phyloP scores from a whole-genome alignment of 805 yeast genomes.

The Tetrapisispora pingtungensis region DNA sequence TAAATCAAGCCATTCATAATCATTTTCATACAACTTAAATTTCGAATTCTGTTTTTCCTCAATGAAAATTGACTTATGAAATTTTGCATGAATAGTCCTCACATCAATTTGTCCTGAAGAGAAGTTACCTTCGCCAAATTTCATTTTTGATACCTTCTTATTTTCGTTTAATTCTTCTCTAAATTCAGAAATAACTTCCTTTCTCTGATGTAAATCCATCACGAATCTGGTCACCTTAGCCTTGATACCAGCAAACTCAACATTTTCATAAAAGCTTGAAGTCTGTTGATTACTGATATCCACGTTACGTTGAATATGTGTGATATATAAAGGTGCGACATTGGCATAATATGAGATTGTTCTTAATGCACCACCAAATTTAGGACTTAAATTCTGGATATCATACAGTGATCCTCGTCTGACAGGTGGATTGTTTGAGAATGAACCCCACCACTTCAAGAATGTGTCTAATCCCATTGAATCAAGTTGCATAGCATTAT shows the following conservation, averaged over 20 bases:
- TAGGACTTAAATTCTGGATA: slow-evolving; percentile 42
- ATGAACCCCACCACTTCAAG: slow-evolving; percentile 77
- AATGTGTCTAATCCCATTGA: slow-evolving; percentile 62
- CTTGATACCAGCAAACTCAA: slow-evolving; percentile 62
- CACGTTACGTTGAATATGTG: slow-evolving; percentile 53
- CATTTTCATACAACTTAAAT: slow-evolving; percentile 41
- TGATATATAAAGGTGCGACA: slow-evolving; percentile 59
- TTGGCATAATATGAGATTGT: slow-evolving; percentile 74
- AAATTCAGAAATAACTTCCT: slow-evolving; percentile 36
- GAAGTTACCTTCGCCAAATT: slow-evolving; percentile 58
- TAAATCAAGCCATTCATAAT: slow-evolving; percentile 50
- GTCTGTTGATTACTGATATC: slow-evolving; percentile 24
- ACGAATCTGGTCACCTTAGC: slow-evolving; percentile 44
- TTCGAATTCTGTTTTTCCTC: slow-evolving; percentile 12
- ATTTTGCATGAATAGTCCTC: slow-evolving; percentile 42
- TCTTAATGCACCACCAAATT: slow-evolving; percentile 63
- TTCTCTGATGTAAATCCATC: slow-evolving; percentile 59
- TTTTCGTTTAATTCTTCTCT: slow-evolving; percentile 39
- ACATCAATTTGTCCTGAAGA: slow-evolving; percentile 47
- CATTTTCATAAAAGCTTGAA: slow-evolving; percentile 11
- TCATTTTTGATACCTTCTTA: slow-evolving; percentile 42
- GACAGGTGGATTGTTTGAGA: slow-evolving; percentile 73
- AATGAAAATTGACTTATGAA: slow-evolving; percentile 25
- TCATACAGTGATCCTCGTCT: slow-evolving; percentile 67
- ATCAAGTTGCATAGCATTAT: slow-evolving; percentile 68